Evolutionary conservation across 2,329 filamentous ascomycete genomes (phyloP), one percentile per base, ranked within the genome.

Genomic region (Cercospora berteroae): DNA sequence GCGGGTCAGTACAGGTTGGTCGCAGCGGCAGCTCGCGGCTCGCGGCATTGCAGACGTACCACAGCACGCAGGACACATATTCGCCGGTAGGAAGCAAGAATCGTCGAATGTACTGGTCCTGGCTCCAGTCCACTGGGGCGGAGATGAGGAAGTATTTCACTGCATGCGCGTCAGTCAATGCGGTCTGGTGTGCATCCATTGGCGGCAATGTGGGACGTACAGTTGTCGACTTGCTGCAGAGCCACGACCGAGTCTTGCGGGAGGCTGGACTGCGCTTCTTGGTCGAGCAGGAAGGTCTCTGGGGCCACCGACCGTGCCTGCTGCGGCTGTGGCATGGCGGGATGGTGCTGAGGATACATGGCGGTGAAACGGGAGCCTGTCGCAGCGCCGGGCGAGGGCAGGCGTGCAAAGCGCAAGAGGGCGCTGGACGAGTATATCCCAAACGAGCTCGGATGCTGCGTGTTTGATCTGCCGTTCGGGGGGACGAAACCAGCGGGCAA

Each of bases 61-160:
- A 99, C 78, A 99, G 86, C 72, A 99, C 94, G 80, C 95, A 99
- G 66, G 95, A 98, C 70, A 99, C 94, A 78, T 99, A 98, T 87
- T 99, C 95, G 81, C 95, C 95, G 10, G 95, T 99, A 10, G 95
- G 95, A 68, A 99, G 85, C 69, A 99, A 86, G 79, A 98, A 99
- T 74, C 95, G 89, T 74, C 95, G 89, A 77, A 99, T 98, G 79
- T 97, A 96, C 82, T 98, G 94, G 77, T 98, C 94, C 60, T 90
- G 90, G 75, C 92, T 91, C 95, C 95, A 99, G 83, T 99, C 95
- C 73, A 98, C 95, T 42, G 95, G 95, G 48, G 95, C 95, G 55
- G 95, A 99, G 75, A 99, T 96, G 82, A 99, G 91, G 82, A 99
- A 99, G 83, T 98, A 99, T 88, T 99, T 99, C 77, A 99, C 94